Base-by-base conservation (phyloP, 2,329 filamentous ascomycete species). In the Penicillium sp. region DNA sequence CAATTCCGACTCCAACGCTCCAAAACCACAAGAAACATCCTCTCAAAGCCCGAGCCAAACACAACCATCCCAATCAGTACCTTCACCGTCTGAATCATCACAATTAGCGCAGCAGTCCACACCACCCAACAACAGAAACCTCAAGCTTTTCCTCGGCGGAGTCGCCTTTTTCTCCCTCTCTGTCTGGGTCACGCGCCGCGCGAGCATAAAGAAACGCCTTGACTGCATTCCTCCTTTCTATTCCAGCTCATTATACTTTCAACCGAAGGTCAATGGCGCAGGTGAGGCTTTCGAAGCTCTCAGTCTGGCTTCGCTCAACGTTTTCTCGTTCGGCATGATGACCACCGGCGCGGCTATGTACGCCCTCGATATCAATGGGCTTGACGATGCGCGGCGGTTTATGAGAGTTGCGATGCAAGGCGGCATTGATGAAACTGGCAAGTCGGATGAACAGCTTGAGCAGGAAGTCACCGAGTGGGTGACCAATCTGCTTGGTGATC, bases 261-360 rank as follows among this genome's bases (percentile, higher is more conserved):
- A 75, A 42, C 75, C 73, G 1, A 62, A 71, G 14, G 81, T 85
- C 27, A 88, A 88, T 68, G 87, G 87, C 8, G 82, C 85, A 1
- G 72, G 89, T 39, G 88, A 97, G 61, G 93, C 93, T 1, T 76
- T 89, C 33, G 90, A 96, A 74, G 93, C 93, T 0, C 79, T 99
- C 22, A 90, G 88, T 49, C 79, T 97, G 35, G 95, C 93, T 0
- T 96, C 93, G 0, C 82, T 97, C 65, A 96, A 96, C 67, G 90
- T 95, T 13, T 69, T 87, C 31, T 90, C 87, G 65, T 84, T 95
- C 49, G 87, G 83, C 1, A 86, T 96, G 72, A 86, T 96, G 82
- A 76, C 83, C 9, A 82, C 85, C 0, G 95, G 93, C 3, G 91
- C 89, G 0, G 74, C 87, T 11, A 80, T 90, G 60, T 96, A 89